Evolutionary conservation across 208 protist species (phyloP), one percentile per base, ranked within the genome.

Genomic region (Crithidia bombi): DNA sequence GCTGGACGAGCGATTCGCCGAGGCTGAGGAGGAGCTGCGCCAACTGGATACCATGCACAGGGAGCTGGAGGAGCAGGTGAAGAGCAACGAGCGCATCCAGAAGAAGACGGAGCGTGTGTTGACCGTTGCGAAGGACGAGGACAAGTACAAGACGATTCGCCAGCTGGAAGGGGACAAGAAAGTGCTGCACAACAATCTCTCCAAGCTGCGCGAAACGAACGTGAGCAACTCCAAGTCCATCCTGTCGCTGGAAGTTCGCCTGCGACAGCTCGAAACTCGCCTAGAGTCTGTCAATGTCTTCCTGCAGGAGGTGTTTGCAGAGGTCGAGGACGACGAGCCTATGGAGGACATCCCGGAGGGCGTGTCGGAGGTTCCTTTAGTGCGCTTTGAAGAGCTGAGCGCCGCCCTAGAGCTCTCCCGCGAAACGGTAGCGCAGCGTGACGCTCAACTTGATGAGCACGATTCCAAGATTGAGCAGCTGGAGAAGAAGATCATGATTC

Each of bases 21-120:
- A 81, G 55, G 84, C 90, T 0, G 76, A 89, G 36, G 67, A 86
- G 64, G 67, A 68, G 46, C 63, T 93, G 64, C 69, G 62, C 51
- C 47, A 86, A 65, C 57, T 83, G 52, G 73, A 72, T 51, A 50
- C 39, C 5, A 41, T 81, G 41, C 75, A 88, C 54, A 55, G 70
- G 54, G 69, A 81, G 57, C 55, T 85, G 54, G 21, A 65, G n/a
- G 81, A 84, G 32, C 54, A 96, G 72, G 63, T 91, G 10, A 85
- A 79, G 71, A 89, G 81, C 30, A 79, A 82, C 58, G 79, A 92
- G 75, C 90, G 86, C 12, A 78, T 96, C 15, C 75, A 76, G 46
- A 91, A 92, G 75, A 93, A 91, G 70, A 96, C 92, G 73, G 87
- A 96, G 70, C 82, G 83, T 6, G 52, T 91, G 17, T 67, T 96